phyloP scores from a whole-genome alignment of 805 yeast species.

The Komagataella pseudopastoris region DNA sequence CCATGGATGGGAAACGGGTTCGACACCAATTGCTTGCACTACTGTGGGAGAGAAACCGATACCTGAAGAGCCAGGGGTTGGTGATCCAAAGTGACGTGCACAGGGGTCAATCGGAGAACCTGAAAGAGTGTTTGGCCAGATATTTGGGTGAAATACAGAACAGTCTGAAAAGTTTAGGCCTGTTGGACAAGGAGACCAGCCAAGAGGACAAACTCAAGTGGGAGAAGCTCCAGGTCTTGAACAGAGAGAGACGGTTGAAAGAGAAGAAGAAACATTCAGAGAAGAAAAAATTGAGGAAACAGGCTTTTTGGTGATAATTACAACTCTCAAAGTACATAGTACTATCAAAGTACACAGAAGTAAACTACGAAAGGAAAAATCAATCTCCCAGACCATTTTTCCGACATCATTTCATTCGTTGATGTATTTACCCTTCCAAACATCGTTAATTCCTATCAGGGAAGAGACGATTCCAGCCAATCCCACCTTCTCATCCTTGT shows the following conservation, averaged over 20 bases:
- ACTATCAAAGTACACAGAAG: neutral
- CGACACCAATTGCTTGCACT: neutral
- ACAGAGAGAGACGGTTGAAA: conserved; percentile 10
- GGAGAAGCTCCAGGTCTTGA: conserved; percentile 17
- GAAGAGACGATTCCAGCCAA: conserved; percentile 79
- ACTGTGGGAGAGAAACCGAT: neutral
- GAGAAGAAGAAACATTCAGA: conserved; percentile 11
- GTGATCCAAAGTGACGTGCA: conserved; percentile 23
- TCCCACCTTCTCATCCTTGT: conserved; percentile 73
- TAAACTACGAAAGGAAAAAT: neutral
- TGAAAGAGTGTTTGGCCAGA: conserved; percentile 30
- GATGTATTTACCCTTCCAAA: conserved; percentile 35
- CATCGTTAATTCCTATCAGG: conserved; percentile 57
- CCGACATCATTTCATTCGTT: conserved; percentile 9
- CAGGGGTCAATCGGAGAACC: conserved; percentile 23
- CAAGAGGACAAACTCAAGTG: conserved; percentile 27
- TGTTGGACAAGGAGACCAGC: conserved; percentile 23
- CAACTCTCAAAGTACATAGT: neutral
- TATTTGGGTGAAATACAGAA: conserved; percentile 24
- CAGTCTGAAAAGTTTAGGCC: conserved; percentile 8
- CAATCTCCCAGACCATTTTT: neutral
- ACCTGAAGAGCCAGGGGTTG: conserved; percentile 12
- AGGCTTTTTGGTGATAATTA: conserved; percentile 6
- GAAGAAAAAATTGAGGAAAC: conserved; percentile 10
- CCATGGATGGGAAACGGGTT: conserved; percentile 21